Base-by-base conservation (phyloP, 2,329 filamentous ascomycete genomes). In the Grosmannia clavigera region DNA sequence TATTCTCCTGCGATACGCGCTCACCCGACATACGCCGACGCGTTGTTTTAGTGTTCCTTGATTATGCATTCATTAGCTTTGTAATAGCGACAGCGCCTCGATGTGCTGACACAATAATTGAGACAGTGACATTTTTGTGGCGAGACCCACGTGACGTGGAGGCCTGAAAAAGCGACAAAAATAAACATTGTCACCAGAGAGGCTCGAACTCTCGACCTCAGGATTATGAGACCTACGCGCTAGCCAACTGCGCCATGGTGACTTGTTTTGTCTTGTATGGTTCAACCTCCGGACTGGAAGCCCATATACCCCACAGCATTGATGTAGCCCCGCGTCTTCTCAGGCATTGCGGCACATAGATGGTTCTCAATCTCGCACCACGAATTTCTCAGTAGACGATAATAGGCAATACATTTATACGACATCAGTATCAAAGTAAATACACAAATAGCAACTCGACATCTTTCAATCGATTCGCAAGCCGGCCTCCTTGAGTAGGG, bases 241-340 rank as follows among this genome's bases (percentile, higher is more conserved):
- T 55, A 55, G 54, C 54, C 54, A 56, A 56, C 54, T 56, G 54
- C 54, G 54, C 54, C 54, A 56, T 56, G 54, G 54, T 56, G 54
- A 56, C 54, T 55, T 22, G 19, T 35, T 35, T 35, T 40, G 19
- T 46, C 11, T 35, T 40, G 7, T 22, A 46, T 46, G 19, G 19
- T 46, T 4, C 3, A 7, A n/a, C 10, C 9, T 3, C 3, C 4
- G 19, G 7, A 22, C 5, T n/a, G 43, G 19, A n/a, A 19, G 6
- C 19, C 22, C 43, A 46, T 46, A 46, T 46, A 46, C 3, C 38
- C 9, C 33, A 35, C 33, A 35, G 5, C 33, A 35, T 9, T 35
- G 9, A 9, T 35, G 38, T 40, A 5, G 9, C 14, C 38, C 1
- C 14, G 9, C 12, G 14, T 40, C 5, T 19, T n/a, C 43, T n/a